Conservation (phyloP, 148 eudicot genomes). For the Camellia lanceoleosa region DNA sequence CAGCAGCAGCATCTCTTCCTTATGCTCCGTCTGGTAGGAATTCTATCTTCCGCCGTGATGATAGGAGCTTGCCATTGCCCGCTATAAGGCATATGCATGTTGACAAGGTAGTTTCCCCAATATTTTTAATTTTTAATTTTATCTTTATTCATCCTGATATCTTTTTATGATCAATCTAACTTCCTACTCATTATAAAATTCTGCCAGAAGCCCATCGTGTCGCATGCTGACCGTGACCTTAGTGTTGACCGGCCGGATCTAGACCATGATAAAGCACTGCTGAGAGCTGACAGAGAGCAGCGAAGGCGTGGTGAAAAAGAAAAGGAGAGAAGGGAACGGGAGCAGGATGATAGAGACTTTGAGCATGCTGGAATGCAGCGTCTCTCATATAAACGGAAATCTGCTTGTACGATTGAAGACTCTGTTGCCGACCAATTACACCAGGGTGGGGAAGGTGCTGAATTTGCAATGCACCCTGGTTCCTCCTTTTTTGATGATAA, state of each 20-base stretch:
- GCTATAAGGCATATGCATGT: conserved; percentile 27
- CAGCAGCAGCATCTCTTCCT: conserved; percentile 28
- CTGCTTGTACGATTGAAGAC: conserved; percentile 32
- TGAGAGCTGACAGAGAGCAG: conserved; percentile 29
- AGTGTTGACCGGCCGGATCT: conserved; percentile 26
- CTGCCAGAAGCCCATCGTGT: conserved; percentile 34
- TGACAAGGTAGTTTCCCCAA: conserved; percentile 35
- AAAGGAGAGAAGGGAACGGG: conserved; percentile 37
- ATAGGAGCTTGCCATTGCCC: conserved; percentile 30
- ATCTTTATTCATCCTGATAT: background rate
- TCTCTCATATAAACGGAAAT: conserved; percentile 26
- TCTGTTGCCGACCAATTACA: conserved; percentile 34
- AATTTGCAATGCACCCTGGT: conserved; percentile 6
- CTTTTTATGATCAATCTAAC: background rate
- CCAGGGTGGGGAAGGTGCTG: conserved; percentile 28
- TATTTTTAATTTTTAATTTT: background rate
- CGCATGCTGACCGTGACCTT: conserved; percentile 30
- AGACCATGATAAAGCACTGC: conserved; percentile 25
- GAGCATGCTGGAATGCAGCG: conserved; percentile 27
- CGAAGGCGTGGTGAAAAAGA: conserved; percentile 29
- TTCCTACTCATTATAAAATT: background rate
- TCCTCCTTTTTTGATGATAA: conserved; percentile 33
- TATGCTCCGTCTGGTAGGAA: conserved; percentile 27
- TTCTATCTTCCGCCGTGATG: conserved; percentile 26
- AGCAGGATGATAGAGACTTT: conserved; percentile 37